Evolutionary conservation across 768 basidiomycete genomes (phyloP), one percentile per base, ranked within the genome.

Genomic region (Paxillus rubicundulus): DNA sequence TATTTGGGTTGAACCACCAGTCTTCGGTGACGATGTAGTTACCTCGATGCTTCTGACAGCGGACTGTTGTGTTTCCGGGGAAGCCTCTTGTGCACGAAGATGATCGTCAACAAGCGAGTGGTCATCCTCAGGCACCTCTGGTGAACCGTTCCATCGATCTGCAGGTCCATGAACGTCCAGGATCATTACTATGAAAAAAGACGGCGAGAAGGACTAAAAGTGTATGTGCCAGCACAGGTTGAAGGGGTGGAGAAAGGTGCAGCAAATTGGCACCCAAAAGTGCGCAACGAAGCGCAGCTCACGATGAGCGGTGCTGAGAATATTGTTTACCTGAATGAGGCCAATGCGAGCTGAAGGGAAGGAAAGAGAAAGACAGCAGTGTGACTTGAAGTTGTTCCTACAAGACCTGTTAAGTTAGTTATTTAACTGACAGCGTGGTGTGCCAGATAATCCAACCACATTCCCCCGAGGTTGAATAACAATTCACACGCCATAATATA

Each of bases 71-170:
- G 54, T 45, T 21, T 52, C 53, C 20, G 55, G 28, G 45, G 28
- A 28, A 41, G 44, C 27, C 34, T 45, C 49, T 45, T 47, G 36
- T n/a, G 27, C 16, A 27, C 38, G 18, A 16, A 28, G 30, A 28
- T 20, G 5, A 53, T 53, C 56, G 61, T 63, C 55, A 62, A 63
- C 50, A 64, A 64, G 61, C 67, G 61, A 56, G 8, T 53, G 57
- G 20, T 71, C 65, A 58, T 72, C 72, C 17, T 72, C 71, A 42
- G 70, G 45, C 33, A 71, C 70, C 36, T 65, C 71, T 49, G 70
- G 75, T 20, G 66, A 59, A 58, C 73, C 68, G 56, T 66, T 74
- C 62, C 71, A 73, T 41, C 69, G 66, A 56, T 73, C 72, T 40
- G 73, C 73, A 50, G 61, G 63, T 38, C 63, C 68, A 44, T 52